phyloP scores from a whole-genome alignment of 306 rosid species.

The Trichosanthes truncata region DNA sequence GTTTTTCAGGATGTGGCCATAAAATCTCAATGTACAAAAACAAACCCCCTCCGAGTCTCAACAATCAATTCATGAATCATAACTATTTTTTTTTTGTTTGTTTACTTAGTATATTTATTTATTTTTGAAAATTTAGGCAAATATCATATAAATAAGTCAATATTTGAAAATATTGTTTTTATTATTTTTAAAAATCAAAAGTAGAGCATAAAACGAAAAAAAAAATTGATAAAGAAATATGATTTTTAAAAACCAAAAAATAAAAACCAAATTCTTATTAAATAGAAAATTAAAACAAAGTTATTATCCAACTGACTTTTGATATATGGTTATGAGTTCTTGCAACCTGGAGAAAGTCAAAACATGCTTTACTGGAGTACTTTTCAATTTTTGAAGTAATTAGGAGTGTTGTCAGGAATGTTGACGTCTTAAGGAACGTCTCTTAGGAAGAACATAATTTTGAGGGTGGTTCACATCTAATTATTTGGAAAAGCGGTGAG shows the following conservation, averaged over 20 bases:
- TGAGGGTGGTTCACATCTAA: background rate
- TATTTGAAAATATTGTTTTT: too few relatives aligned
- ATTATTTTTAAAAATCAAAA: background rate
- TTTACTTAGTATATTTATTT: too few relatives aligned
- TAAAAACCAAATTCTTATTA: background rate
- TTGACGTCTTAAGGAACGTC: background rate
- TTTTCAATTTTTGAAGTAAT: background rate
- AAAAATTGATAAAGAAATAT: background rate
- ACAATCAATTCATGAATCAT: background rate
- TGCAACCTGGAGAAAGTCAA: background rate
- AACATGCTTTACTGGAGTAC: background rate
- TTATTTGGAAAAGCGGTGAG: background rate
- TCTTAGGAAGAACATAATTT: background rate
- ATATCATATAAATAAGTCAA: too few relatives aligned
- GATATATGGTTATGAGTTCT: background rate
- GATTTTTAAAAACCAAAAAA: background rate
- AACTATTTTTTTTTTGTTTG: too few relatives aligned
- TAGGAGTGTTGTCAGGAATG: background rate
- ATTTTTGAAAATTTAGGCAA: too few relatives aligned
- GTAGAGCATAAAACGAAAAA: background rate
- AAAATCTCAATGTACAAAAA: too few relatives aligned
- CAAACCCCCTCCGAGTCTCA: background rate
- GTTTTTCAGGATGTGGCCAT: too few relatives aligned
- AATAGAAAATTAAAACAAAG: background rate
- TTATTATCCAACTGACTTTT: background rate